phyloP scores from a whole-genome alignment of 83 land plant genomes.

The Picea mariana region DNA sequence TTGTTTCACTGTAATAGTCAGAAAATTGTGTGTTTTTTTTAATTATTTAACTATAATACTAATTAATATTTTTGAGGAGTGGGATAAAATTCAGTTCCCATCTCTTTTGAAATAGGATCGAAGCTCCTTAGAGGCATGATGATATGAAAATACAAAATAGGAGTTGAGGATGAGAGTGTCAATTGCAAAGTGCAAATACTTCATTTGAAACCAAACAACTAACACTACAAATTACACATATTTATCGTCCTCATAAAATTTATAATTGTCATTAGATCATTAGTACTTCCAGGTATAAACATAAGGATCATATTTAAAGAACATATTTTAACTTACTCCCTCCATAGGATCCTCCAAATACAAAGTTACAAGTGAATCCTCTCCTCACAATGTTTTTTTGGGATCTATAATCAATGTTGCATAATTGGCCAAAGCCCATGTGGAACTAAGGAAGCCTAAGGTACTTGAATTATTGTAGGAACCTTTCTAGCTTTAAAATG shows the following conservation, averaged over 20 bases:
- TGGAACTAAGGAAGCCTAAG: slow-evolving; percentile 47
- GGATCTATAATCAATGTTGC: slow-evolving; percentile 23
- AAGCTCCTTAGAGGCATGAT: slow-evolving; percentile 43
- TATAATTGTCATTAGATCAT: not conserved
- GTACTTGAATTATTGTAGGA: slow-evolving; percentile 16
- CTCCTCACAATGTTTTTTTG: slow-evolving; percentile 43
- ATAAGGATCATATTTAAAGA: not conserved
- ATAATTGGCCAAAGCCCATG: slow-evolving; percentile 14
- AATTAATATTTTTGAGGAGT: no score
- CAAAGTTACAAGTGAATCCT: slow-evolving; percentile 52
- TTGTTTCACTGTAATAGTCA: no score
- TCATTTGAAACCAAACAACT: slow-evolving; percentile 82
- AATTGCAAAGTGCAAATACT: slow-evolving; percentile 80
- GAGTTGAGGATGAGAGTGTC: slow-evolving; percentile 88
- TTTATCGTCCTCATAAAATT: not conserved
- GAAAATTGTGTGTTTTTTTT: no score
- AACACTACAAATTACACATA: slow-evolving; percentile 46
- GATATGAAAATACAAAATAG: not conserved
- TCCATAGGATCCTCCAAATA: slow-evolving; percentile 62
- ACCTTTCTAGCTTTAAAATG: no score
- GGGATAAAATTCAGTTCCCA: no score
- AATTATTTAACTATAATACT: no score
- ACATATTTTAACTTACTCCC: no score
- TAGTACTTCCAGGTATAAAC: not conserved
- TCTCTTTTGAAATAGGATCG: not conserved